A percentile compares a stretch with the other conserved stretches of the same genome.
Conservation (phyloP, 352 stramenopile genomes). For the Phytopythium litorale region DNA sequence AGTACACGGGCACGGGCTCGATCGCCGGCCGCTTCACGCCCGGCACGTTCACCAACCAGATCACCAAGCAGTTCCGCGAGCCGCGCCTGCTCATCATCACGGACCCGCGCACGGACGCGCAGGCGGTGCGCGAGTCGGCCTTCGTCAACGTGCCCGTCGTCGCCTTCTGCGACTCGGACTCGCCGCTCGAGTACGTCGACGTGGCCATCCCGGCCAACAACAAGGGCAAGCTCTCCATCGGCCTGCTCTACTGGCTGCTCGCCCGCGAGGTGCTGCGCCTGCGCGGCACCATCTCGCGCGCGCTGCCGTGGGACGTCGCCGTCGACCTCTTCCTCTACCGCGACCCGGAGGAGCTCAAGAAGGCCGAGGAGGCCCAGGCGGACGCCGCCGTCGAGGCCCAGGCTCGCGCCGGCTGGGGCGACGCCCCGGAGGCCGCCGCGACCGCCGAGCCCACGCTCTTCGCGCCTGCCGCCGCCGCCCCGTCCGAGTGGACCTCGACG, state of each 20-base stretch:
- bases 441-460: constrained; percentile 57
- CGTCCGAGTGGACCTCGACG: constrained; percentile 65
- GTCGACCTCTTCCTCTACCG: constrained; percentile 99
- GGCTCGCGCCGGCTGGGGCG: constrained; percentile 66
- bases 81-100: constrained; percentile 99
- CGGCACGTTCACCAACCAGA: constrained; percentile 99
- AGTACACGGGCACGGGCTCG: constrained; percentile 98
- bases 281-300: constrained; percentile 94
- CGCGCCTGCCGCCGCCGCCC: constrained; percentile 37
- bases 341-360: constrained; percentile 99
- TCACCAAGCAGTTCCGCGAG: constrained; percentile 99
- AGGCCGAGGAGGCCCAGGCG: constrained; percentile 96
- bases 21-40: constrained; percentile 99
- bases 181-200: constrained; percentile 98
- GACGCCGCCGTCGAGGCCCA: constrained; percentile 75
- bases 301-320: constrained; percentile 96
- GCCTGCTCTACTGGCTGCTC: constrained; percentile 99
- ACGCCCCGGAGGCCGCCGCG: constrained; percentile 45
- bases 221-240: constrained; percentile 99
- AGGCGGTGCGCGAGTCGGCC: constrained; percentile 96
- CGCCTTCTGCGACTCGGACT: constrained; percentile 99
- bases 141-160: constrained; percentile 99
- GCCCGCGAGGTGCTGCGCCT: constrained; percentile 98
- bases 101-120: constrained; percentile 97
- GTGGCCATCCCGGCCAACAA: constrained; percentile 99